Evolutionary conservation across 2,329 filamentous ascomycete species (phyloP), one percentile per base, ranked within the genome.

Genomic region (Aureobasidium sp.): DNA sequence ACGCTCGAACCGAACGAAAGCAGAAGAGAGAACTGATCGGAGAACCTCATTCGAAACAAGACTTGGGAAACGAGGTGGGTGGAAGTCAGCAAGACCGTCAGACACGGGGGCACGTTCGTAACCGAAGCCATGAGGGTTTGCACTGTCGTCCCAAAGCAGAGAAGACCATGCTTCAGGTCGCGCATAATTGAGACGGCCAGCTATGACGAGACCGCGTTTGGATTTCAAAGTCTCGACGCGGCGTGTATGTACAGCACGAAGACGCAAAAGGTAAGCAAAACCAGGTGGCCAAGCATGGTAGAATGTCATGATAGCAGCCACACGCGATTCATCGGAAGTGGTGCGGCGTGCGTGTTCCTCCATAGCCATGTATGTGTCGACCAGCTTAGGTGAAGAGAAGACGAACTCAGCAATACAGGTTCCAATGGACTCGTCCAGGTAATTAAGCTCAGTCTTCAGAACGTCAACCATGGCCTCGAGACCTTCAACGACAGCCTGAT

Each of bases 221-320:
- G 24, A 7, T 6, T 17, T 39, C n/a, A 49, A 16, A 37, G 19
- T 30, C 6, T 49, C 34, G 6, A 49, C 22, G 29, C 45, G 27
- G 17, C 45, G 34, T 3, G 16, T 22, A 24, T 49, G 45, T n/a
- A 49, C 34, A 1, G 45, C 25, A 2, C 16, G 24, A 3, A 49
- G 5, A 12, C 45, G 45, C 17, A 49, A 12, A 8, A 38, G 7
- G 6, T 21, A 22, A 19, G 35, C 34, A 16, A 19, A 39, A 6
- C 45, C 45, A 12, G 24, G 3, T 19, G 45, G 45, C 24, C 35
- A 49, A 12, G 21, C 24, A 16, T 17, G 35, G 11, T 25, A 38
- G 34, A 32, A 49, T 5, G 45, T 49, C 45, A 49, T 49, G 24
- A 39, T 39, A 4, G 45, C 24, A 19, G 24, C 17, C 11, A 39